Evolutionary conservation across 768 basidiomycete genomes (phyloP).

Genomic region (Lentinula guzmanii): DNA sequence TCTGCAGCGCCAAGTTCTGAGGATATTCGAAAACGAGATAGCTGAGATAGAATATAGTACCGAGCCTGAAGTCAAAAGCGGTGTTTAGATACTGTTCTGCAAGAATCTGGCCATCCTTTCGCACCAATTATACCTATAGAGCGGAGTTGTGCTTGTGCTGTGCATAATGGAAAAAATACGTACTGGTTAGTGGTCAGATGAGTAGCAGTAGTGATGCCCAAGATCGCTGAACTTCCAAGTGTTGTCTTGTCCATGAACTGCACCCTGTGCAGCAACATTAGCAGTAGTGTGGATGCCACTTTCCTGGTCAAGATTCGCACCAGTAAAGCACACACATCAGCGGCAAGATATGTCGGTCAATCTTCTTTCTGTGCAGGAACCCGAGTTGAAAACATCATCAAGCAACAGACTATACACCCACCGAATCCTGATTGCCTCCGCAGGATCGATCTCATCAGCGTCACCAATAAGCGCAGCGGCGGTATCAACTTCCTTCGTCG

Average conservation of each 20-base stretch:
- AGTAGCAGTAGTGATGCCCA: slow-evolving; percentile 30
- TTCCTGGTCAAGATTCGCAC: slow-evolving; percentile 11
- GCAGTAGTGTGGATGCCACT: neutral
- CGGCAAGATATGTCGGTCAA: slow-evolving; percentile 45
- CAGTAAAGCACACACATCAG: slow-evolving; percentile 45
- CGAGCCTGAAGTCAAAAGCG: slow-evolving; percentile 43
- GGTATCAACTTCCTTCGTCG: slow-evolving; percentile 36
- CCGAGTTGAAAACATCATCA: neutral
- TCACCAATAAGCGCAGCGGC: slow-evolving; percentile 38
- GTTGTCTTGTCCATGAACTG: slow-evolving; percentile 55
- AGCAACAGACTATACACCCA: slow-evolving; percentile 6
- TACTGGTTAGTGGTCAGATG: slow-evolving; percentile 6
- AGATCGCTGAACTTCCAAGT: slow-evolving; percentile 39
- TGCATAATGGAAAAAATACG: slow-evolving; percentile 10
- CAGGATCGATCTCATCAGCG: slow-evolving; percentile 24
- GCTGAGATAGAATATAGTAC: slow-evolving; percentile 69
- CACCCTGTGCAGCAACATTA: slow-evolving; percentile 25
- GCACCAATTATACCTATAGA: slow-evolving; percentile 4
- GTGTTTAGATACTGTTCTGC: neutral
- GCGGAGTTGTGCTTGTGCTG: neutral
- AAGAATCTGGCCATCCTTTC: neutral
- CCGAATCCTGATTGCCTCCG: slow-evolving; percentile 33
- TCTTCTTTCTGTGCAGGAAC: slow-evolving; percentile 27
- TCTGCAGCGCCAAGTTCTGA: slow-evolving; percentile 65
- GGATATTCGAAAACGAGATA: slow-evolving; percentile 71